Evolutionary conservation across 2,329 filamentous ascomycete species (phyloP), one percentile per base, ranked within the genome.

Genomic region (Colletotrichum sp.): DNA sequence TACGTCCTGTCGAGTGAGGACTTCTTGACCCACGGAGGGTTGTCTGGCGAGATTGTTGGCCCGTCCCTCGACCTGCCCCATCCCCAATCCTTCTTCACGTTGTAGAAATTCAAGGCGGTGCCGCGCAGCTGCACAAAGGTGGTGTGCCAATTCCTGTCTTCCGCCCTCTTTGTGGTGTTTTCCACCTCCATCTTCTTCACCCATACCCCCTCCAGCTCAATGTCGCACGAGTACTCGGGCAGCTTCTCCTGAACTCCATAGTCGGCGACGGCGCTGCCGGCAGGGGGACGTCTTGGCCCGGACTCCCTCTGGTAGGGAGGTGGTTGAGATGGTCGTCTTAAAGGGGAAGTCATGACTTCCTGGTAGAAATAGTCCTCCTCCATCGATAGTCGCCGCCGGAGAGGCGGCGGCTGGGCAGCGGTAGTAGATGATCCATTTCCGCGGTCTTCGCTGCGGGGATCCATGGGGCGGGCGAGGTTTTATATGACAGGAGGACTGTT

Each of bases 71-170:
- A 86, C 78, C 83, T 85, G 72, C 87, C 87, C 83, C 86, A 87
- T 33, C 84, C 85, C 79, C 88, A 86, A 66, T 89, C 86, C 77
- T 88, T 88, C 82, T 93, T 94, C 68, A 89, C 86, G 66, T 89
- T 87, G 83, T 94, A 87, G 33, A 95, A 84, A 79, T 88, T 89
- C 76, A 95, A 87, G 54, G 92, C 89, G 1, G 93, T 95, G 12
- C 93, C 93, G 77, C 90, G 89, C 33, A 95, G 86, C 8, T 90
- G 86, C 21, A 91, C 90, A 74, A 91, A 93, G 27, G 90, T 88
- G 69, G 90, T 86, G 76, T 87, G 86, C 93, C 93, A 94, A 76
- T 90, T 89, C 57, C 92, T 88, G 78, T 92, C 88, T 75, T 89
- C 85, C 57, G 92, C 89, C 59, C 90, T 85, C 79, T 92, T 90